Evolutionary conservation across 495 filamentous ascomycete genomes (phyloP), one percentile per base, ranked within the genome.

Genomic region (Hypoxylon intermedium): DNA sequence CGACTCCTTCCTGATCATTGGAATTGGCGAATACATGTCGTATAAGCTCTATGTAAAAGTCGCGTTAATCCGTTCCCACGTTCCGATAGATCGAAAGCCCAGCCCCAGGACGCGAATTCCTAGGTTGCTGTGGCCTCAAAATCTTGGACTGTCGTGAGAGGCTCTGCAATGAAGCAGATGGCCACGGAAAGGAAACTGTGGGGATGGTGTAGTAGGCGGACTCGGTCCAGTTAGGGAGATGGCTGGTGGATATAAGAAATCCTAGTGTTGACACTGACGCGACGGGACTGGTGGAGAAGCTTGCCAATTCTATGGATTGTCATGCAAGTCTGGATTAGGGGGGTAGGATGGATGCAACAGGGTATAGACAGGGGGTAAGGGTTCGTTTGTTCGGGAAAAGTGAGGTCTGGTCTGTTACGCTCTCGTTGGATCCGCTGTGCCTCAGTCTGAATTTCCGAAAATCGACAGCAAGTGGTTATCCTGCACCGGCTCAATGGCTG

Each of bases 161-260:
- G 62, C 58, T 66, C 44, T 41, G 55, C 55, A n/a, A 51, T 15
- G 51, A 23, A 53, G 46, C 62, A 57, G 54, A 63, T 40, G 43
- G 26, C 49, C 50, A 59, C 43, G 38, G 59, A 24, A 63, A 41
- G 46, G 31, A 67, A 52, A 58, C 38, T 60, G 62, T 66, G 68
- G 65, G 55, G 62, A 57, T 47, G 61, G 45, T 59, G 55, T 65
- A 55, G 55, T 33, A 65, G 55, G 45, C 50, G 55, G 52, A 49
- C 45, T 55, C 30, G 41, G 54, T 60, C 45, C 44, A 54, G 58
- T 66, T 58, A 64, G 47, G 68, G 59, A 64, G 63, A 63, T 66
- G 50, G 53, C 36, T 46, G 58, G 60, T 63, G 65, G 61, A 66
- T 71, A 68, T 66, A 67, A 63, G 53, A 50, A 56, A 56, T 61